These are phyloP conservation scores for Candida adriatica DNA, from an alignment of 805 yeast genomes.

Conservation along the genomic window DNA sequence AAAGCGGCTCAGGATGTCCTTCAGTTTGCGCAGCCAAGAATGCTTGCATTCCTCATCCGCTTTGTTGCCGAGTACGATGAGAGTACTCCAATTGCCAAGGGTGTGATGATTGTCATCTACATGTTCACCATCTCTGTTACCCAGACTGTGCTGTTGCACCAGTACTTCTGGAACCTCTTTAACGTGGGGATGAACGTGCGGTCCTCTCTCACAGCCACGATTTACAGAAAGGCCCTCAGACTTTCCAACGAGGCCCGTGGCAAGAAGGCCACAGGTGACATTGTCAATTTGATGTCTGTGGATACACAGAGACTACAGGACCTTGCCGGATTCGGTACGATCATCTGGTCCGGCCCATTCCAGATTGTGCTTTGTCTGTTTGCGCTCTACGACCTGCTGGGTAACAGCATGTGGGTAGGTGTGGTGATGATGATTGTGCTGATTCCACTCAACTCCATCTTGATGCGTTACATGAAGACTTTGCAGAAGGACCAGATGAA, in stretches of 20 bases:
- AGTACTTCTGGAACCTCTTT: conserved; percentile 68
- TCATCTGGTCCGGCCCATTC: conserved; percentile 91
- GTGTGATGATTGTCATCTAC: conserved; percentile 64
- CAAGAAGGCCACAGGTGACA: conserved; percentile 79
- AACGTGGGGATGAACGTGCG: conserved; percentile 73
- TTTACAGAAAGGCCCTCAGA: conserved; percentile 62
- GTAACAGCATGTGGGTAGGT: conserved; percentile 96
- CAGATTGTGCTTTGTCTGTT: conserved; percentile 72
- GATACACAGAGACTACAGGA: conserved; percentile 88
- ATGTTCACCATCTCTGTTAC: conserved; percentile 73
- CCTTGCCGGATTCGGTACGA: conserved; percentile 66
- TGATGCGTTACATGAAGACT: conserved; percentile 61
- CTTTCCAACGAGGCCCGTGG: conserved; percentile 68
- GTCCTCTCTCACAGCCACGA: conserved; percentile 58
- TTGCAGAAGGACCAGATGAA: conserved; percentile 85
- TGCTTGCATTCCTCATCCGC: conserved; percentile 58
- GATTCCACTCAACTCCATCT: conserved; percentile 70
- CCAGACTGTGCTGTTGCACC: conserved; percentile 75
- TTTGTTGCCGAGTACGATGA: conserved; percentile 41
- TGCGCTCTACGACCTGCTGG: conserved; percentile 66
- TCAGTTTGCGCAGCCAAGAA: conserved; percentile 82
- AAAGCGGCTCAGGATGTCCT: conserved; percentile 71
- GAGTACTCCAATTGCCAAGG: conserved; percentile 55
- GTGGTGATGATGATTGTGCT: conserved; percentile 69
- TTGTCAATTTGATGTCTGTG: conserved; percentile 90